Evolutionary conservation across 208 protist genomes (phyloP), one percentile per base, ranked within the genome.

Genomic region (Porcisia deanei): DNA sequence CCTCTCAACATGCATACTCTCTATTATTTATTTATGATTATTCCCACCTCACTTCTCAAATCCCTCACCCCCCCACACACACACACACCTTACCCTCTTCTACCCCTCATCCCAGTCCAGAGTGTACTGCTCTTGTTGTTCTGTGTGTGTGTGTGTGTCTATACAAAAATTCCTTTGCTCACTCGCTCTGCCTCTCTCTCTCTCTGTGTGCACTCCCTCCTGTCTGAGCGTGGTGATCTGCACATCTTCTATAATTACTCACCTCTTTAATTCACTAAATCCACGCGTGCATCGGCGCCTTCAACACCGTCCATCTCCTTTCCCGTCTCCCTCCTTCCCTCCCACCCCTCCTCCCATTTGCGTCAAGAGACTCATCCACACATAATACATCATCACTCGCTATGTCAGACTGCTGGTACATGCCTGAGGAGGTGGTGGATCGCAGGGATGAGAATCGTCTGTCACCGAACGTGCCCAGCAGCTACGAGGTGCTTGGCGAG

Each of bases 361-460:
- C 18, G 37, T 65, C 60, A 25, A n/a, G 16, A 45, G 34, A 65
- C 20, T 30, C 63, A 30, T 6, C 39, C 10, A 5, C 6, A 22
- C 43, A 5, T 34, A 74, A 54, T 39, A 5, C 10, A 22, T 43
- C 22, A 47, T n/a, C 43, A 71, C 30, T 63, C 52, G 79, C 37
- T 25, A 91, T 90, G 84, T 83, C 85, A 0, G 88, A 92, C 43
- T 86, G 76, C 65, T 93, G 91, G 88, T 86, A 85, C 61, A 88
- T 93, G 39, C 54, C 78, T 7, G 77, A 86, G 41, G 71, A 85
- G 55, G 58, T 95, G 25, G 61, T 47, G 14, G 85, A 92, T 63
- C 85, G 76, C 63, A 75, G 85, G 22, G 87, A 72, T 3, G 85
- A 88, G 68, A 93, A 95, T 68, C 81, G 85, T 16, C 67, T 77